Base-by-base conservation (phyloP, 257 asterid species). In the Nicotiana otophora region DNA sequence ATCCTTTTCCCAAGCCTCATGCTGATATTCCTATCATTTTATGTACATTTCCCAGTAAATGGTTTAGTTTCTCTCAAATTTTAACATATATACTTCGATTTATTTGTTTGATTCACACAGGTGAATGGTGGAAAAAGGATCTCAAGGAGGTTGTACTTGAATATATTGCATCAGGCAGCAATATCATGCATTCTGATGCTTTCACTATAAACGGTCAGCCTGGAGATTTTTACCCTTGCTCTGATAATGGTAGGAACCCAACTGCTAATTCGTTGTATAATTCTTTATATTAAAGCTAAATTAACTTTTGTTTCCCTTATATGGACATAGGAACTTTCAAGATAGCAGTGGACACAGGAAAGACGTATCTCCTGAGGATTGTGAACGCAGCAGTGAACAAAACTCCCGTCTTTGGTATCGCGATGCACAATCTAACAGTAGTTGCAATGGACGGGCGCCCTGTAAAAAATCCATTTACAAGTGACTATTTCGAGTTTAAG, bases 1-100 rank as follows among this genome's bases (percentile, higher is more conserved):
- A 88, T 83, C 93, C 93, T 76, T 91, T 91, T 30, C 89, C 88
- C 0, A 34, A 34, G 4, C 92, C 92, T 46, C 55, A 91, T 61
- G 88, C 46, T 7, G 88, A 91, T 84, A 83, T 89, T n/a, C 91
- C 93, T 54, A 82, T 91, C 48, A 83, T 91, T 33, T 81, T 91
- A 83, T 93, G 92, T 92, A 36, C 8, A 36, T 36, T 36, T 5
- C 42, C 42, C 42, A 36, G 8, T 36, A 5, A 36, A 36, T 36
- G 42, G 39, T 48, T 48, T 48, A 8, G 14, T 48, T 48, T 48
- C 54, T 48, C 14, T 48, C 54, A 48, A 48, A 63, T 34, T 34
- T 34, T 34, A 34, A 34, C 39, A 34, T 34, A 5, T 23, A 23
- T 23, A 23, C 39, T 34, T 34, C 5, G 1, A 48, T 46, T 7